A percentile compares a stretch with the other conserved stretches of the same genome.
phyloP scores from a whole-genome alignment of 2,329 filamentous ascomycete species.

The Colletotrichum trifolii region DNA sequence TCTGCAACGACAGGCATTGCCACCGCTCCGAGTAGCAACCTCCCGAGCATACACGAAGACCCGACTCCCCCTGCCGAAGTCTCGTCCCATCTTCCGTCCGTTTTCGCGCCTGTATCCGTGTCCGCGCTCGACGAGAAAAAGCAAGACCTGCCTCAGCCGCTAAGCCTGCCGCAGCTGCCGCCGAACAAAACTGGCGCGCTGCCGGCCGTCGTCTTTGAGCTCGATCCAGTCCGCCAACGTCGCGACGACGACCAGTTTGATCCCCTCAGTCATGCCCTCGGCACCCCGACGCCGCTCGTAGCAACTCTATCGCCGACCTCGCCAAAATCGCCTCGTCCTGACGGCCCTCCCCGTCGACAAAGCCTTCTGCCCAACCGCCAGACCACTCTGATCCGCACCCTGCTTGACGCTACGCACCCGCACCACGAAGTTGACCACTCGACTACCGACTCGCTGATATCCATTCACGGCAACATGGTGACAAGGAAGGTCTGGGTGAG shows the following conservation, averaged over 20 bases:
- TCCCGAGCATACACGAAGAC: conserved; percentile 37
- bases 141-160: conserved; percentile 5
- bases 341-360: conserved; percentile 51
- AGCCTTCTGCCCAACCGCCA: conserved; percentile 58
- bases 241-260: conserved; percentile 25
- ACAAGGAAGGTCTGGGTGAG: conserved; percentile 95
- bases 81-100: not conserved
- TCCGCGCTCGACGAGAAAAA: conserved; percentile 12
- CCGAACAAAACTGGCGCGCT: conserved; percentile 9
- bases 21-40: conserved; percentile 21
- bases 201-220: conserved; percentile 20
- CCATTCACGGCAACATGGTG: conserved; percentile 64
- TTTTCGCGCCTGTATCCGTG: not conserved
- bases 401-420: conserved; percentile 59
- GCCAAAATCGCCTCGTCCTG: conserved; percentile 36
- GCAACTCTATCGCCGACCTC: conserved; percentile 31
- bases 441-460: conserved; percentile 49
- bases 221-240: conserved; percentile 13
- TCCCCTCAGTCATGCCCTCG: conserved; percentile 34
- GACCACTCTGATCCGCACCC: conserved; percentile 60
- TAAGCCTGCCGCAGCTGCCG: conserved; percentile 3
- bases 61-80: conserved; percentile 19
- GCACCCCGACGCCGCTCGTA: conserved; percentile 31
- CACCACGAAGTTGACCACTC: conserved; percentile 52
- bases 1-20: conserved; percentile 39